Evolutionary conservation across 164 flowering plant genomes (phyloP).

Genomic region (Amborella trichopoda): DNA sequence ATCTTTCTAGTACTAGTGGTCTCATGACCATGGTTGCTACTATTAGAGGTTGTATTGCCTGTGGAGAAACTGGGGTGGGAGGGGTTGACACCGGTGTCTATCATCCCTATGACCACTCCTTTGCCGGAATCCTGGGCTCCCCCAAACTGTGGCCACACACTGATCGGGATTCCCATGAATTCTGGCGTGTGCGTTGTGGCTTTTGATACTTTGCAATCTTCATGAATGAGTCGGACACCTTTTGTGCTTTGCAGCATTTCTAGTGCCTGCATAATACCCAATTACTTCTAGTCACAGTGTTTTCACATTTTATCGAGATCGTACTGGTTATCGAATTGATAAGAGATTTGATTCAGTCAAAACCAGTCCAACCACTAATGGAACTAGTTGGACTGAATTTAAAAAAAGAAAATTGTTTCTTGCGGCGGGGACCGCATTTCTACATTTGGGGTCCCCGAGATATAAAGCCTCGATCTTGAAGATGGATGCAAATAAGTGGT

Average conservation of each 20-base stretch:
- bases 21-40: not conserved
- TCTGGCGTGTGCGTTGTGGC: slow-evolving; percentile 3
- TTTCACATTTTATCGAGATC: too few species aligned
- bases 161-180: not conserved
- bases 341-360: too few species aligned
- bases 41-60: not conserved
- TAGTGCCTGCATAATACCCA: slow-evolving; percentile 34
- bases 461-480: too few species aligned
- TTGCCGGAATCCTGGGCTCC: not conserved
- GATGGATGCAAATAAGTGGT: too few species aligned
- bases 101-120: not conserved
- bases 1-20: too few species aligned
- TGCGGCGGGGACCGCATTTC: too few species aligned
- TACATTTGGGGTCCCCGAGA: too few species aligned
- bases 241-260: slow-evolving; percentile 16
- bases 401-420: too few species aligned
- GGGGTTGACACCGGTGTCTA: slow-evolving; percentile 2
- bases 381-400: too few species aligned
- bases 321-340: too few species aligned
- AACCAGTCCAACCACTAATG: too few species aligned
- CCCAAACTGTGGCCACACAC: not conserved
- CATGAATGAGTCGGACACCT: slow-evolving; percentile 28
- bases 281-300: too few species aligned
- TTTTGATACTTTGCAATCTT: slow-evolving; percentile 40
- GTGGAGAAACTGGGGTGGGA: not conserved